phyloP scores from a whole-genome alignment of 805 yeast species.

The Yamadazyma paraphyllophila region DNA sequence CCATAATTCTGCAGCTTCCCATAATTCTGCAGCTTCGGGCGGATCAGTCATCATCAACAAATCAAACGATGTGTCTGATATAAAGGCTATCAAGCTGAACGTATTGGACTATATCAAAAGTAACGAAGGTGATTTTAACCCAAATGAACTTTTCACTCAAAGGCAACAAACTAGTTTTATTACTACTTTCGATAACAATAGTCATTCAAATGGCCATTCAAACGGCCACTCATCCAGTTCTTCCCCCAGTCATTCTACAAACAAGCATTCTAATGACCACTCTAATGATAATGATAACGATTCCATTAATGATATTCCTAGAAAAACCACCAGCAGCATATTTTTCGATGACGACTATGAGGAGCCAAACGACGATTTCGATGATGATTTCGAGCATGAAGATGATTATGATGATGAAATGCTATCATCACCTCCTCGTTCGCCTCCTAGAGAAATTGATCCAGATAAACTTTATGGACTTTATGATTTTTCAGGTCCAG shows the following conservation, averaged over 20 bases:
- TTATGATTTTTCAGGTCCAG: slow-evolving; percentile 87
- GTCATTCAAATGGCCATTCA: not conserved
- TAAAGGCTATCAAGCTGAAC: slow-evolving; percentile 24
- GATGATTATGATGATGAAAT: slow-evolving; percentile 40
- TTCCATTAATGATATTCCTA: slow-evolving; percentile 1
- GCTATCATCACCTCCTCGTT: slow-evolving; percentile 66
- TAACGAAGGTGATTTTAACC: slow-evolving; percentile 22
- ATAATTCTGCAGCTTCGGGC: slow-evolving; percentile 16
- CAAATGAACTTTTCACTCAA: slow-evolving; percentile 38
- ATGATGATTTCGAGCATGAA: slow-evolving; percentile 25
- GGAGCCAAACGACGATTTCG: slow-evolving; percentile 2
- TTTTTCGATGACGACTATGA: slow-evolving; percentile 15
- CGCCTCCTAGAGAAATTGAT: slow-evolving; percentile 79
- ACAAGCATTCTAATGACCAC: not conserved
- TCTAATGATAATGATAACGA: not conserved
- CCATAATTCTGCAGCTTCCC: slow-evolving; percentile 16
- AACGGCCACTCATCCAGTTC: too few species aligned
- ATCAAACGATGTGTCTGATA: slow-evolving; percentile 10
- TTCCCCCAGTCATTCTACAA: too few species aligned
- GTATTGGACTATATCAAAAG: slow-evolving; percentile 35
- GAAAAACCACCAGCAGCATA: slow-evolving; percentile 7
- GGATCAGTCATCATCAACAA: slow-evolving; percentile 19
- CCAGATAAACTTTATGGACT: slow-evolving; percentile 83
- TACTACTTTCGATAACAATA: slow-evolving; percentile 26
- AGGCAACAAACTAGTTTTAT: slow-evolving; percentile 29